Evolutionary conservation across 257 asterid genomes (phyloP).

Genomic region (Nemophila menziesii): DNA sequence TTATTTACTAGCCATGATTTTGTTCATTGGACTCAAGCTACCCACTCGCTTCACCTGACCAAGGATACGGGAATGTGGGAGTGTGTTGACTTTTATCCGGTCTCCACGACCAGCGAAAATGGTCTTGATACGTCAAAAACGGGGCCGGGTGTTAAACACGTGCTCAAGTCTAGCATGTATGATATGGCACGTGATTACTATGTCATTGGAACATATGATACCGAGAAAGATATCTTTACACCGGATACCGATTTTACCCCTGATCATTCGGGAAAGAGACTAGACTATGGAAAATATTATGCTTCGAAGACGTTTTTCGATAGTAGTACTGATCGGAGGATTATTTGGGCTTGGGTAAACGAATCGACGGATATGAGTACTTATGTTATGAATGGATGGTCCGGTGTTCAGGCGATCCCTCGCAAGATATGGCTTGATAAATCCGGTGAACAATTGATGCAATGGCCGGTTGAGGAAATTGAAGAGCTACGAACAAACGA

Average conservation of each 20-base stretch:
- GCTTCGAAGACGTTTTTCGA: constrained; percentile 20
- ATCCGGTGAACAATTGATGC: constrained; percentile 11
- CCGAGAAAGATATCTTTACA: constrained; percentile 3
- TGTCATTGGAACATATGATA: constrained; percentile 24
- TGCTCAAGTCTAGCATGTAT: constrained; percentile 28
- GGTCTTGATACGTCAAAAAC: constrained; percentile 29
- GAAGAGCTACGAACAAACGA: constrained; percentile 7
- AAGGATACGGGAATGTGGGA: constrained; percentile 17
- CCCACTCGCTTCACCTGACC: constrained; percentile 7
- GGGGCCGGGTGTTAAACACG: constrained; percentile 20
- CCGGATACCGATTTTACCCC: constrained; percentile 20
- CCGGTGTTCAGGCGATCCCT: constrained; percentile 12
- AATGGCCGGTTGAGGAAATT: constrained; percentile 15
- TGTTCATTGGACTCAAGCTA: constrained; percentile 9
- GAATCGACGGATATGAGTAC: constrained; percentile 7
- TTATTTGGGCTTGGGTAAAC: constrained; percentile 22
- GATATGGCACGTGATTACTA: constrained; percentile 24
- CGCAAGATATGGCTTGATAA: constrained; percentile 11
- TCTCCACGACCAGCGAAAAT: background rate
- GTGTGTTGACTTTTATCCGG: constrained; percentile 16
- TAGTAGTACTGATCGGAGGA: constrained; percentile 12
- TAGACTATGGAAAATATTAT: constrained; percentile 21
- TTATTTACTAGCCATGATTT: constrained; percentile 17
- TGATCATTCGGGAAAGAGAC: constrained; percentile 15
- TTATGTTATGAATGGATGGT: constrained; percentile 10